These are phyloP conservation scores for Cyclanthera cordifolia DNA, from an alignment of 306 rosid genomes.

Conservation along the genomic window DNA sequence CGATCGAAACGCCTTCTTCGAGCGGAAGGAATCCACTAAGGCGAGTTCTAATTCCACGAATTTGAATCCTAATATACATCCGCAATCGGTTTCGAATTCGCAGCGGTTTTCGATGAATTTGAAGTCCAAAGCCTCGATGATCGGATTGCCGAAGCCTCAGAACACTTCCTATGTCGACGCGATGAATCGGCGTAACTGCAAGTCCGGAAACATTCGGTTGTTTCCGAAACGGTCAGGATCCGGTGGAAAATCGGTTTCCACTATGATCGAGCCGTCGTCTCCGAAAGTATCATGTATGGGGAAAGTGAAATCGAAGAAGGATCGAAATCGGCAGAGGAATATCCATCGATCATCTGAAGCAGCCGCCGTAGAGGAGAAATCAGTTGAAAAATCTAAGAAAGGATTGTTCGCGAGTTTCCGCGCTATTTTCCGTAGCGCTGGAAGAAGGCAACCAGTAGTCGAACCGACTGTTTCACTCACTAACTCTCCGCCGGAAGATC, in stretches of 20 bases:
- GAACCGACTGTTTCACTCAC: conserved; percentile 17
- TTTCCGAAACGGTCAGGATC: conserved; percentile 65
- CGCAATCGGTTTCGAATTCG: conserved; percentile 36
- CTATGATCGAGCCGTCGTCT: conserved; percentile 61
- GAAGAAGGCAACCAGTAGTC: conserved; percentile 26
- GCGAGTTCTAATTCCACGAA: conserved; percentile 40
- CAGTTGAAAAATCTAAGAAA: conserved; percentile 32
- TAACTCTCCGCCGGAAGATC: conserved; percentile 24
- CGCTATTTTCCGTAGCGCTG: conserved; percentile 39
- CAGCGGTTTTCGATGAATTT: conserved; percentile 62
- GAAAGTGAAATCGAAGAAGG: conserved; percentile 69
- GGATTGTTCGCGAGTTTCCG: conserved; percentile 63
- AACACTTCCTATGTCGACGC: conserved; percentile 42
- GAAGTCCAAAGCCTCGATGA: conserved; percentile 53
- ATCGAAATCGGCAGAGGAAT: conserved; percentile 42
- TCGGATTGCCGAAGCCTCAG: conserved; percentile 84
- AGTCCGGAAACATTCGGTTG: conserved; percentile 34
- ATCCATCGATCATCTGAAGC: conserved; percentile 31
- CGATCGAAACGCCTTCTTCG: conserved; percentile 69
- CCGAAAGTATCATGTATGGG: conserved; percentile 97
- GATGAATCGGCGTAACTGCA: conserved; percentile 37
- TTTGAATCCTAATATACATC: conserved; percentile 31
- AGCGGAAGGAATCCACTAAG: conserved; percentile 61
- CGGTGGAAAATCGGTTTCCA: conserved; percentile 41
- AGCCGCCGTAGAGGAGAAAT: conserved; percentile 16